Evolutionary conservation across 2,329 filamentous ascomycete species (phyloP), one percentile per base, ranked within the genome.

Genomic region (Thelonectria rubi): DNA sequence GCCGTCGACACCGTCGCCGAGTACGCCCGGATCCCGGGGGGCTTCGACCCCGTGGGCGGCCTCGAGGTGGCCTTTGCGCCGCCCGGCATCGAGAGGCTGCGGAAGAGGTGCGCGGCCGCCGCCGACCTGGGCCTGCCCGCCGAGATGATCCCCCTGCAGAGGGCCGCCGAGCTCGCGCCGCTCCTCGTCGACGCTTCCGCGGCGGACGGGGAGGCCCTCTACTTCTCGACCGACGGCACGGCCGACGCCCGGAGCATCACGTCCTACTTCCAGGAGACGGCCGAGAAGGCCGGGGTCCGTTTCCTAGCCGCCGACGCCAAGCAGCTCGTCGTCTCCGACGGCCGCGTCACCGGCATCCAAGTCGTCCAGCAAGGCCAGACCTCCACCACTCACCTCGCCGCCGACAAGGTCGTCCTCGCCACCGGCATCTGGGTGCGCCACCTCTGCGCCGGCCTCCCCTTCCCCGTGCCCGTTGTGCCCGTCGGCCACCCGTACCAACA

Each of bases 371-470:
- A 64, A 0, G 46, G 46, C 0, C 21, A 17, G n/a, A n/a, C n/a
- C 1, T 12, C 12, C 4, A 20, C 34, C 5, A 20, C 24, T 1
- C 53, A 54, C 4, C 17, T 71, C 3, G 20, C 20, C 1, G 66
- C 69, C 0, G 51, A 62, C n/a, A 71, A 63, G n/a, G 64, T 70
- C 7, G 55, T 71, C 15, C 50, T 71, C 1, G 66, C 69, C 1
- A 71, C 69, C 0, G 69, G 69, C 3, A 63, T 71, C 1, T 71
- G 69, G 69, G 69, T 67, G 0, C 67, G 68, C n/a, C 64, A 60
- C 5, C 61, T 71, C 0, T 55, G 64, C 17, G 55, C 50, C 8
- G 15, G 24, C 1, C 50, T 71, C 11, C 8, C 47, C 0, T 63
- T 71, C 3, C 69, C 69, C 5, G 53, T 69, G 0, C 67, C 69